Evolutionary conservation across 805 yeast species (phyloP).

Genomic region (Lachancea fermentati): DNA sequence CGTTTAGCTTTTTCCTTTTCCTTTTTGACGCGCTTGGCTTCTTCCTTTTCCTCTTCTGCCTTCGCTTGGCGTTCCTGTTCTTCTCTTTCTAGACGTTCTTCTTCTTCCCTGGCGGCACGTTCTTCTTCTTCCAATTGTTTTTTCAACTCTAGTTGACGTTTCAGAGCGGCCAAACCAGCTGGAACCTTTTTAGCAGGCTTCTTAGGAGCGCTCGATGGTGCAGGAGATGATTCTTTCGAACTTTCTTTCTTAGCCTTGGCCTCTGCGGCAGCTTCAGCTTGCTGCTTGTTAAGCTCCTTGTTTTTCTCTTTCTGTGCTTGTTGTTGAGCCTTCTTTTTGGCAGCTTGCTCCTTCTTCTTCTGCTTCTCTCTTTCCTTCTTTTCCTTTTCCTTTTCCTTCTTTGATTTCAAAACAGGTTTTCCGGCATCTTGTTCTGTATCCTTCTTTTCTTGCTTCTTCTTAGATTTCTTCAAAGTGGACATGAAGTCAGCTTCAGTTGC

Average conservation of each 20-base stretch:
- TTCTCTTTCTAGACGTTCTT: constrained; percentile 43
- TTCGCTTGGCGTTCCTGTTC: constrained; percentile 46
- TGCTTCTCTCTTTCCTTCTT: constrained; percentile 90
- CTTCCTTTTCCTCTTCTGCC: constrained; percentile 46
- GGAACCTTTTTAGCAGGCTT: constrained; percentile 73
- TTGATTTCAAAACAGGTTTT: constrained; percentile 75
- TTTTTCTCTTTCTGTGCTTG: constrained; percentile 56
- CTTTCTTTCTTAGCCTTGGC: constrained; percentile 33
- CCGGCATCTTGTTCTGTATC: constrained; percentile 52
- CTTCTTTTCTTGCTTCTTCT: constrained; percentile 66
- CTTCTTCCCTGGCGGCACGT: constrained; percentile 69
- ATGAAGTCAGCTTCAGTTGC: constrained; percentile 64
- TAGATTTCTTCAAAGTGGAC: constrained; percentile 74
- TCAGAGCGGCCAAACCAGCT: constrained; percentile 88
- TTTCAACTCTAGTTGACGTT: constrained; percentile 79
- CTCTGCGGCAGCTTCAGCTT: constrained; percentile 31
- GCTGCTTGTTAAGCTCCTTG: constrained; percentile 41
- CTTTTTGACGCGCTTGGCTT: constrained; percentile 60
- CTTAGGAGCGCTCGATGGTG: constrained; percentile 37
- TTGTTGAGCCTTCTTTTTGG: constrained; percentile 71
- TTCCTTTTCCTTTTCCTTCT: constrained; percentile 92
- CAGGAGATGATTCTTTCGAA: constrained; percentile 23
- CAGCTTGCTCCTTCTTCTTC: constrained; percentile 84
- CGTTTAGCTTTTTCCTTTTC: constrained; percentile 83
- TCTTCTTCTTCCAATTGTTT: constrained; percentile 86